These are phyloP conservation scores for Rhodotorula sp. DNA, from an alignment of 1,284 basidiomycete species.

Conservation along the genomic window DNA sequence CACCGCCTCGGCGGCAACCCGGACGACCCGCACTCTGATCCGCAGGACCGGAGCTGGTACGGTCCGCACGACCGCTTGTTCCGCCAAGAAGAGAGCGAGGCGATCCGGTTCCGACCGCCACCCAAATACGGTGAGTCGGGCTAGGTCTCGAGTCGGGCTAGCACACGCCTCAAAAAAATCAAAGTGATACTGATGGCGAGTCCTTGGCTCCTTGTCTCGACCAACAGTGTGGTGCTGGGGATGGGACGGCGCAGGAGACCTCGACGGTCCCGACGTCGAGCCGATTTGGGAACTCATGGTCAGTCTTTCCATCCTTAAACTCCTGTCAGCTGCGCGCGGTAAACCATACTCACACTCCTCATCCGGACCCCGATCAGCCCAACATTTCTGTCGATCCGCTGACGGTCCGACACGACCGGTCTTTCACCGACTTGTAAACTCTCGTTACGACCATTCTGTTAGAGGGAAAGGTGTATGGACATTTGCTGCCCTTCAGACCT, in stretches of 20 bases:
- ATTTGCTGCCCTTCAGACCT: neutral
- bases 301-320: neutral
- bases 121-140: slow-evolving; percentile 74
- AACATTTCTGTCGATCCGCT: slow-evolving; percentile 63
- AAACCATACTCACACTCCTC: neutral
- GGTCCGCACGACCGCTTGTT: slow-evolving; percentile 92
- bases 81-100: slow-evolving; percentile 75
- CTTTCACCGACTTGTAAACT: slow-evolving; percentile 43
- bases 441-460: too few species aligned
- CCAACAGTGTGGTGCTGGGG: slow-evolving; percentile 80
- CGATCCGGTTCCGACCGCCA: slow-evolving; percentile 71
- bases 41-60: slow-evolving; percentile 91
- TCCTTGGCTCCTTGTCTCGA: too few species aligned
- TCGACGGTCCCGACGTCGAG: slow-evolving; percentile 78
- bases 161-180: neutral
- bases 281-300: slow-evolving; percentile 85
- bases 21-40: slow-evolving; percentile 89
- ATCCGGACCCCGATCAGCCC: slow-evolving; percentile 47
- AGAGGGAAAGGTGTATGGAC: neutral
- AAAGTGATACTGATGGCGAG: neutral
- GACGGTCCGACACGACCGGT: slow-evolving; percentile 70
- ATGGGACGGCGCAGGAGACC: slow-evolving; percentile 94
- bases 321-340: neutral
- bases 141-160: slow-evolving; percentile 46
- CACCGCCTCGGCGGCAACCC: slow-evolving; percentile 84